Evolutionary conservation across 2,329 filamentous ascomycete genomes (phyloP).

Genomic region (Arthrobotrys sphaeroides): DNA sequence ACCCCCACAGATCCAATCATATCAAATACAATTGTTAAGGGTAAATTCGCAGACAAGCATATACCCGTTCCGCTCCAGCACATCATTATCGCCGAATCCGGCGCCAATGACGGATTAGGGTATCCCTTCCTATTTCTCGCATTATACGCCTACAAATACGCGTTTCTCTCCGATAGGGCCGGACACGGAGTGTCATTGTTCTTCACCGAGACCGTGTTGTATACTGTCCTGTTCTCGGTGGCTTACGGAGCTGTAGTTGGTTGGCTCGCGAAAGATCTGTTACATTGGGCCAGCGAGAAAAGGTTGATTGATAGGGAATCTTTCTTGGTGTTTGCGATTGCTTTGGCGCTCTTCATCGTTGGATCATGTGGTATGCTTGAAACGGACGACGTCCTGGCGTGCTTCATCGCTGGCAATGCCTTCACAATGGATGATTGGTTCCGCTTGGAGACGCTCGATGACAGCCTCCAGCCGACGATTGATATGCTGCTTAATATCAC

Average conservation of each 20-base stretch:
- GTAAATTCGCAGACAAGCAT: constrained; percentile 90
- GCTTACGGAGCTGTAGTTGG: constrained; percentile 80
- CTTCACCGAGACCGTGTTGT: constrained; percentile 87
- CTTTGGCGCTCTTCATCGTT: constrained; percentile 75
- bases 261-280: constrained; percentile 80
- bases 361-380: constrained; percentile 88
- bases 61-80: constrained; percentile 82
- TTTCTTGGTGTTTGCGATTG: constrained; percentile 84
- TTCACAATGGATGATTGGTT: constrained; percentile 81
- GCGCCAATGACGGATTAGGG: constrained; percentile 86
- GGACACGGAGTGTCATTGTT: constrained; percentile 77
- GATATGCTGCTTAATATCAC: constrained; percentile 92
- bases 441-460: constrained; percentile 84
- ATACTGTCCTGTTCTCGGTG: constrained; percentile 81
- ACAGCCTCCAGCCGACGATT: constrained; percentile 91
- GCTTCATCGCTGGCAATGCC: constrained; percentile 88
- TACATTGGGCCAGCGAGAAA: constrained; percentile 83
- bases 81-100: constrained; percentile 82
- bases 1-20: constrained; percentile 90
- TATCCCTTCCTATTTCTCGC: constrained; percentile 90
- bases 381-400: constrained; percentile 88
- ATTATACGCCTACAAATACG: constrained; percentile 82
- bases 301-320: constrained; percentile 86
- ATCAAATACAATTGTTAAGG: constrained; percentile 90
- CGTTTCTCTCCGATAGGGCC: constrained; percentile 68